Percentiles rank a stretch among this genome's conserved stretches.
phyloP scores from a whole-genome alignment of 2,329 filamentous ascomycete species.

The Aspergillus sp. region DNA sequence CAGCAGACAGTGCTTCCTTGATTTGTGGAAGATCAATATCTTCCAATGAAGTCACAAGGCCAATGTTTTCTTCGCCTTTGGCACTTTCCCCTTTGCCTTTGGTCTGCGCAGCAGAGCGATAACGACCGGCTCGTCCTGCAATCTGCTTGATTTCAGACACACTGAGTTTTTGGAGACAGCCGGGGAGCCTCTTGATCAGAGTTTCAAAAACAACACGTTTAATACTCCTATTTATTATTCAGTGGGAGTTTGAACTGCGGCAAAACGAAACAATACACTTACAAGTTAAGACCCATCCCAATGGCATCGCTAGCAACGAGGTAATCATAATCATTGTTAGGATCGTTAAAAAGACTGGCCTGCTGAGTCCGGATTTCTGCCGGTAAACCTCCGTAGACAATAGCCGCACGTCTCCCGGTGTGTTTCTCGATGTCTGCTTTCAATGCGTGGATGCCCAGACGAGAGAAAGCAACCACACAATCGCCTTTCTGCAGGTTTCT shows the following conservation, averaged over 20 bases:
- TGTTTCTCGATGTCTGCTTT: slow-evolving; percentile 68
- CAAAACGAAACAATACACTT: slow-evolving; percentile 29
- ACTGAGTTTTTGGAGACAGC: slow-evolving; percentile 50
- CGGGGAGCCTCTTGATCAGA: slow-evolving; percentile 64
- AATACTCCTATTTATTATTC: slow-evolving; percentile 50
- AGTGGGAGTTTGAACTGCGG: slow-evolving; percentile 1
- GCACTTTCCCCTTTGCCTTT: slow-evolving; percentile 10
- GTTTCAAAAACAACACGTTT: slow-evolving; percentile 85
- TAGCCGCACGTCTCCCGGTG: slow-evolving; percentile 76
- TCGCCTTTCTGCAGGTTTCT: slow-evolving; percentile 75
- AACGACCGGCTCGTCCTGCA: slow-evolving; percentile 83
- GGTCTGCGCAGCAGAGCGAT: slow-evolving; percentile 61
- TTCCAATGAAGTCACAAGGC: slow-evolving; percentile 74
- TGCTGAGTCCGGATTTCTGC: slow-evolving; percentile 90
- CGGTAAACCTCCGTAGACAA: slow-evolving; percentile 86
- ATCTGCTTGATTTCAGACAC: slow-evolving; percentile 90
- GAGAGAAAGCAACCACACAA: slow-evolving; percentile 79
- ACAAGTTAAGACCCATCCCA: slow-evolving; percentile 93
- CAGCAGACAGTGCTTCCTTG: slow-evolving; percentile 53
- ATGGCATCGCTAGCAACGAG: slow-evolving; percentile 92
- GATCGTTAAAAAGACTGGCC: slow-evolving; percentile 89
- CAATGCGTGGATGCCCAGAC: slow-evolving; percentile 71
- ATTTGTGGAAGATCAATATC: slow-evolving; percentile 60
- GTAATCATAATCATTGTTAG: slow-evolving; percentile 89
- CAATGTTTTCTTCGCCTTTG: slow-evolving; percentile 42